These are phyloP conservation scores for Rhizopogon vesiculosus DNA, from an alignment of 768 basidiomycete genomes.

Conservation along the genomic window DNA sequence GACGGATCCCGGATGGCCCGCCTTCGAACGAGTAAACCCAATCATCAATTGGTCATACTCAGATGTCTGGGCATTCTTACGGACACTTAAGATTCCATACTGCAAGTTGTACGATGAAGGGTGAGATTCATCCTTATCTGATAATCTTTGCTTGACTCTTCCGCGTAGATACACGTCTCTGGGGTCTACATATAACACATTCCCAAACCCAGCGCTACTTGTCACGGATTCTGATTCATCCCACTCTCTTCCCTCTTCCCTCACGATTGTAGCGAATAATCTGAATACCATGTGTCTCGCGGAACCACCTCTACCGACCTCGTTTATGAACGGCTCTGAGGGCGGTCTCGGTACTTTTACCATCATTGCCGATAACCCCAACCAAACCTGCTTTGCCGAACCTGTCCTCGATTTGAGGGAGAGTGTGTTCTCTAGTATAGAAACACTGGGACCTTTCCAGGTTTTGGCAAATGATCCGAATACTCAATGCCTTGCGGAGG, in stretches of 20 bases:
- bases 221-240: constrained; percentile 11
- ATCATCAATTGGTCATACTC: constrained; percentile 93
- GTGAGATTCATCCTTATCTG: constrained; percentile 36
- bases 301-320: constrained; percentile 5
- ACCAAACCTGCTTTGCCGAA: constrained; percentile 13
- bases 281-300: constrained; percentile 14
- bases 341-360: constrained; percentile 5
- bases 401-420: not conserved
- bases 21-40: constrained; percentile 87
- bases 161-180: constrained; percentile 87
- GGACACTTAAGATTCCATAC: constrained; percentile 72
- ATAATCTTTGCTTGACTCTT: not conserved
- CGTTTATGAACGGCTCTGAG: not conserved
- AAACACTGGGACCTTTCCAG: constrained; percentile 7
- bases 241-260: constrained; percentile 13
- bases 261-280: constrained; percentile 18
- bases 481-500: not conserved
- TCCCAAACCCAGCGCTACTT: constrained; percentile 81
- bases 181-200: constrained; percentile 93
- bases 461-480: constrained; percentile 7
- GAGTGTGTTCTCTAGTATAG: not conserved
- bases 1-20: constrained; percentile 89
- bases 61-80: constrained; percentile 87
- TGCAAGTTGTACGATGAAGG: constrained; percentile 90
- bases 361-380: constrained; percentile 15